phyloP scores from a whole-genome alignment of 306 rosid species.

The Purshia tridentata region DNA sequence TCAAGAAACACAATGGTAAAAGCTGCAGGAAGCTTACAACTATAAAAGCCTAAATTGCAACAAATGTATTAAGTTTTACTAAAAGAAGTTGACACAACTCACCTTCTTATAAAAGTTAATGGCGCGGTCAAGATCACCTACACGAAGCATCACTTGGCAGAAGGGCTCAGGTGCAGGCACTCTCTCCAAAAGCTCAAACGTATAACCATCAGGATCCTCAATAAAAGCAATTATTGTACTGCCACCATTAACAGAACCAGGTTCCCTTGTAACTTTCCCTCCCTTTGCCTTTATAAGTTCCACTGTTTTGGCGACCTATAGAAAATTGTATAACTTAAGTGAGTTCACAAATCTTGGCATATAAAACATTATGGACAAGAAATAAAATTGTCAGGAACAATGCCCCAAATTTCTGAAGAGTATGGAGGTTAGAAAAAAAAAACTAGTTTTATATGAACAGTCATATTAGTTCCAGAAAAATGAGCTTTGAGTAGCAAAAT shows the following conservation, averaged over 20 bases:
- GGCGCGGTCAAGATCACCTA: conserved; percentile 75
- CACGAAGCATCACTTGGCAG: conserved; percentile 80
- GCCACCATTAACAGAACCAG: conserved; percentile 56
- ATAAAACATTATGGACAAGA: background rate
- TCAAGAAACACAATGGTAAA: conserved; percentile 9
- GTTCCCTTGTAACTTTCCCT: conserved; percentile 65
- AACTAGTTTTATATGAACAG: background rate
- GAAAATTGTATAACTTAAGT: background rate
- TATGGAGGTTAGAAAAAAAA: background rate
- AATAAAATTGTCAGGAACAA: background rate
- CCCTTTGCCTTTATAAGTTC: conserved; percentile 68
- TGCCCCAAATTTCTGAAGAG: background rate
- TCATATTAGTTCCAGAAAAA: too few relatives aligned
- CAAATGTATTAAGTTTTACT: background rate
- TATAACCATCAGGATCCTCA: conserved; percentile 80
- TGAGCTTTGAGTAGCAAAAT: too few relatives aligned
- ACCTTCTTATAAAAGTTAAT: conserved; percentile 72
- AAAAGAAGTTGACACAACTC: background rate
- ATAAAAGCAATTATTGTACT: conserved; percentile 46
- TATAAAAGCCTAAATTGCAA: background rate
- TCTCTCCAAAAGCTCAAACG: conserved; percentile 68
- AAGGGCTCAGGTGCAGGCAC: conserved; percentile 70
- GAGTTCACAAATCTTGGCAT: background rate
- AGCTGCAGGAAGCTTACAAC: background rate
- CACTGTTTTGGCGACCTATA: conserved; percentile 63